Base-by-base conservation (phyloP, 1,284 basidiomycete genomes). In the Fistulinella cinereoalba region DNA sequence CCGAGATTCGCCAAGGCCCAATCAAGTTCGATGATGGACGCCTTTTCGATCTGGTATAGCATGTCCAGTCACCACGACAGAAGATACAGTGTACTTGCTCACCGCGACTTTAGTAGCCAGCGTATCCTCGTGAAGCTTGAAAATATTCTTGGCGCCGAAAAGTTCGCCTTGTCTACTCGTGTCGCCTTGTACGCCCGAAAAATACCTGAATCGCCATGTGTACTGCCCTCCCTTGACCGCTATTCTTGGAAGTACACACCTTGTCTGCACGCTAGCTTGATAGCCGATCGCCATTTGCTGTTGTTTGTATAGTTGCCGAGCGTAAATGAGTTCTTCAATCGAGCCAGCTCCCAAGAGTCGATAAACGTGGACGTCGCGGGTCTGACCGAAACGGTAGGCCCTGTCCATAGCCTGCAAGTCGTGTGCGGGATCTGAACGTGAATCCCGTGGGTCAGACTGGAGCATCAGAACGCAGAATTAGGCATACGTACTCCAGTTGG, bases 211-310 rank as follows among this genome's bases (percentile, higher is more conserved):
- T 41, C 29, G 37, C 16, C 31, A 31, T 41, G 18, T 34, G 23
- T 9, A 32, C 41, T 32, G 23, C 3, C 12, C n/a, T 13, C 10
- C 6, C 25, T n/a, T 21, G 31, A 31, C 23, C 16, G 24, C 18
- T 24, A 27, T 34, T 15, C 6, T 4, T n/a, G 21, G 1, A 37
- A 13, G 41, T 31, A 11, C 34, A 48, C 58, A 81, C 82, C 87
- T 78, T 0, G 86, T 90, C 58, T 90, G 88, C 4, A 87, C 70
- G 55, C 85, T 89, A 0, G 85, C 88, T 54, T 86, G 80, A 60
- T 93, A 93, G 0, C 83, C 91, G 41, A 92, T 91, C 13, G 81
- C 79, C 86, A 92, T 92, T 60, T 90, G 87, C 59, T 92, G 91
- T 57, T 91, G 89, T 64, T 93, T 93, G 67, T 92, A 92, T 9